These are phyloP conservation scores for Phytophthora lateralis DNA, from an alignment of 352 stramenopile species.

Conservation along the genomic window DNA sequence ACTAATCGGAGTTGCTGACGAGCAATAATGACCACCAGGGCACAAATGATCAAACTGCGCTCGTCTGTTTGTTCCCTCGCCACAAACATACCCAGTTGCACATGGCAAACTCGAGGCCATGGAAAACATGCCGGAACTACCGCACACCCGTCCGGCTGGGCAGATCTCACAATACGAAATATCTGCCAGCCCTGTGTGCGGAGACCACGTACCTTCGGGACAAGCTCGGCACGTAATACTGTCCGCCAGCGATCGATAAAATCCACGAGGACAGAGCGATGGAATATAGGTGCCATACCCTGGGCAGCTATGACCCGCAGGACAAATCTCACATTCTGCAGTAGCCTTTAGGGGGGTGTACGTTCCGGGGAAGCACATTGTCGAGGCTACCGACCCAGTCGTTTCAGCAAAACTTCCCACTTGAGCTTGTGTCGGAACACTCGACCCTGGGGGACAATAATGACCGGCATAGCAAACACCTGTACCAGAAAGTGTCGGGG, in stretches of 20 bases:
- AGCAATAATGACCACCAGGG: slow-evolving; percentile 92
- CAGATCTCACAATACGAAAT: slow-evolving; percentile 96
- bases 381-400: slow-evolving; percentile 91
- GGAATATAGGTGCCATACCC: slow-evolving; percentile 97
- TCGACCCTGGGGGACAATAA: slow-evolving; percentile 94
- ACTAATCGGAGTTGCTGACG: slow-evolving; percentile 75
- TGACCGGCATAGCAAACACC: slow-evolving; percentile 93
- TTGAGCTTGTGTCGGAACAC: slow-evolving; percentile 88
- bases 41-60: slow-evolving; percentile 94
- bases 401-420: slow-evolving; percentile 92
- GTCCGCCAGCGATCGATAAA: slow-evolving; percentile 95
- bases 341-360: slow-evolving; percentile 93
- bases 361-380: slow-evolving; percentile 96
- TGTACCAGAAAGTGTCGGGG: slow-evolving; percentile 78
- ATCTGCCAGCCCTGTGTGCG: slow-evolving; percentile 91
- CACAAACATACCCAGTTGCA: slow-evolving; percentile 94
- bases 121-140: slow-evolving; percentile 88
- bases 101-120: slow-evolving; percentile 88
- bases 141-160: slow-evolving; percentile 93
- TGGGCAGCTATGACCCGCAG: slow-evolving; percentile 93
- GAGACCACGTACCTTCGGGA: slow-evolving; percentile 94
- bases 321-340: slow-evolving; percentile 91
- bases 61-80: slow-evolving; percentile 90
- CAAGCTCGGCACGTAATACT: slow-evolving; percentile 95
- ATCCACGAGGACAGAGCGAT: slow-evolving; percentile 92